Percentiles rank a stretch among this genome's conserved stretches.
Conservation (phyloP, 371 early-diverging fungal genomes). For the Mucor lusitanicus region DNA sequence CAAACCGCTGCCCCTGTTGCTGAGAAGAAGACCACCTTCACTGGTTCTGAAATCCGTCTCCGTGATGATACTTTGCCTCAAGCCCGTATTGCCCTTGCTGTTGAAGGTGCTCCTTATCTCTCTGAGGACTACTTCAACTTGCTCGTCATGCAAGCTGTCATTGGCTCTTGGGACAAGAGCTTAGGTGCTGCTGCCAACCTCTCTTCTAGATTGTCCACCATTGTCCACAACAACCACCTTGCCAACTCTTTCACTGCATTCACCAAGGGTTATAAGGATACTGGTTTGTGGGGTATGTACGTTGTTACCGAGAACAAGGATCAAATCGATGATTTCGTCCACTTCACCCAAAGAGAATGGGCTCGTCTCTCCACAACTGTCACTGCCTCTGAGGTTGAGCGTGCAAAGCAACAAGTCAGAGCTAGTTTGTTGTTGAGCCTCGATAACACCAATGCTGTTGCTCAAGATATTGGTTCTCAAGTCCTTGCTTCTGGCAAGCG, state of each 20-base stretch:
- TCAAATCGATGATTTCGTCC: conserved; percentile 83
- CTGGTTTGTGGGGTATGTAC: conserved; percentile 95
- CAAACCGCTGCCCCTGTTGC: conserved; percentile 45
- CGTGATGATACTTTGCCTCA: conserved; percentile 89
- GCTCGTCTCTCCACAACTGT: conserved; percentile 81
- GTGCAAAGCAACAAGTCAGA: conserved; percentile 97
- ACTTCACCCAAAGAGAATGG: conserved; percentile 91
- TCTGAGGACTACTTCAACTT: conserved; percentile 92
- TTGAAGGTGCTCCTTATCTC: conserved; percentile 91
- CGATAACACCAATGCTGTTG: conserved; percentile 87
- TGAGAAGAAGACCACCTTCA: conserved; percentile 65
- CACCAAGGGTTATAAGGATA: conserved; percentile 95
- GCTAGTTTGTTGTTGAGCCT: conserved; percentile 82
- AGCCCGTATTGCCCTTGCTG: conserved; percentile 95
- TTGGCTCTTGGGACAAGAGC: conserved; percentile 93
- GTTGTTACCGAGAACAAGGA: conserved; percentile 77
- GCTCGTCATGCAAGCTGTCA: conserved; percentile 88
- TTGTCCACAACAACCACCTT: conserved; percentile 76
- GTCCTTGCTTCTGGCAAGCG: conserved; percentile 87
- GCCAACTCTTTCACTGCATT: conserved; percentile 96
- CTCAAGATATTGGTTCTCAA: conserved; percentile 95
- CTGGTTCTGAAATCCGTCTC: conserved; percentile 89
- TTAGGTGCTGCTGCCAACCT: conserved; percentile 83
- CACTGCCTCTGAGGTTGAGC: conserved; percentile 89
- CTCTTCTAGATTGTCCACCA: conserved; percentile 82